Conservation (phyloP, 2,329 filamentous ascomycete species). For the Colletotrichum godetiae region DNA sequence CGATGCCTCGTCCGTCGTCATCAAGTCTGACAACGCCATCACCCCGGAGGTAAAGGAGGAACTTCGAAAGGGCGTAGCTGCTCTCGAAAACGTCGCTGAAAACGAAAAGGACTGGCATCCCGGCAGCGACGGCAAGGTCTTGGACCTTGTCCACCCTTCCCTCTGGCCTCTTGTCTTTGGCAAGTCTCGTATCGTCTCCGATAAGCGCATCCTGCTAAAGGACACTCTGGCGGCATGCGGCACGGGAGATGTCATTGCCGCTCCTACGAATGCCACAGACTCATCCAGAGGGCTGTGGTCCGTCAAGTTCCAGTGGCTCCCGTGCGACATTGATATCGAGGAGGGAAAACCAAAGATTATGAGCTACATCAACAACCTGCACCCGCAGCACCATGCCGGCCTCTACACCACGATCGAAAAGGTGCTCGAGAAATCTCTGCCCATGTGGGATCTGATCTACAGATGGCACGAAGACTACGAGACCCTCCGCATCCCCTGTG, state of each 20-base stretch:
- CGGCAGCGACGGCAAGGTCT: slow-evolving; percentile 64
- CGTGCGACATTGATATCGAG: slow-evolving; percentile 58
- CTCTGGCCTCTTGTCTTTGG: slow-evolving; percentile 71
- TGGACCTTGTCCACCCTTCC: slow-evolving; percentile 73
- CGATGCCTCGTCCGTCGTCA: slow-evolving; percentile 44
- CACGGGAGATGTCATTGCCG: slow-evolving; percentile 44
- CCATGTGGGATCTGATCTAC: slow-evolving; percentile 56
- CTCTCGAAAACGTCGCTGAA: slow-evolving; percentile 63
- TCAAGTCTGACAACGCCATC: slow-evolving; percentile 50
- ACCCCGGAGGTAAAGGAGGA: slow-evolving; percentile 42
- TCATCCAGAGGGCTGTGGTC: slow-evolving; percentile 36
- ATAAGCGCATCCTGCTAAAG: slow-evolving; percentile 48
- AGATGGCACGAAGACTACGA: slow-evolving; percentile 44
- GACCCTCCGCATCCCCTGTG: slow-evolving; percentile 40
- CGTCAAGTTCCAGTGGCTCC: slow-evolving; percentile 57
- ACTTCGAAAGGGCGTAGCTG: slow-evolving; percentile 55
- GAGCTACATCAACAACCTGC: slow-evolving; percentile 66
- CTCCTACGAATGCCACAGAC: background rate
- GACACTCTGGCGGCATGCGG: slow-evolving; percentile 49
- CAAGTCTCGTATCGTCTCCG: slow-evolving; percentile 47
- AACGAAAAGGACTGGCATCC: slow-evolving; percentile 71
- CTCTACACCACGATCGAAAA: slow-evolving; percentile 55
- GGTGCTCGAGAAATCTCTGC: slow-evolving; percentile 53
- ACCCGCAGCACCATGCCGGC: slow-evolving; percentile 51
- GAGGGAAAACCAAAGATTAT: slow-evolving; percentile 51